phyloP scores from a whole-genome alignment of 768 basidiomycete species.

The Kwoniella europaea region DNA sequence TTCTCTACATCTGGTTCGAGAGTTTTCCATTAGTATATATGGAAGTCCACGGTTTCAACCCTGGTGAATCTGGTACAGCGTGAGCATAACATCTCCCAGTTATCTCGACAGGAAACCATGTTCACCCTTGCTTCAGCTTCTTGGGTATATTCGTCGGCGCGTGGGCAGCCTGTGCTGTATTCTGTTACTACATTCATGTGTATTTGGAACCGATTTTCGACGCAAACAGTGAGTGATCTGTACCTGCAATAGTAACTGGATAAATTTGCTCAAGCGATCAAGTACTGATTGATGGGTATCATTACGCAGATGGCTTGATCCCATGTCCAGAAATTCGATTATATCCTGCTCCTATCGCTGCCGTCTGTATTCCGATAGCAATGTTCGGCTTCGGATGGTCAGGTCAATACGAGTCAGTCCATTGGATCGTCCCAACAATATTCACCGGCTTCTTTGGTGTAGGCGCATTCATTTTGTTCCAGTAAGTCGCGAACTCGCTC shows the following conservation, averaged over 20 bases:
- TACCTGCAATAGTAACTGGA: background rate
- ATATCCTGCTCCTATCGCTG: constrained; percentile 20
- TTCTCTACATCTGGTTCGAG: constrained; percentile 25
- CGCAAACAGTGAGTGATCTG: constrained; percentile 10
- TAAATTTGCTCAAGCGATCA: background rate
- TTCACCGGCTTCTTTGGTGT: constrained; percentile 27
- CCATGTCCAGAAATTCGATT: constrained; percentile 25
- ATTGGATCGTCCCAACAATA: constrained; percentile 27
- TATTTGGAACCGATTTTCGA: constrained; percentile 30
- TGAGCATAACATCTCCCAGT: constrained; percentile 1
- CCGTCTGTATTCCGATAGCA: constrained; percentile 26
- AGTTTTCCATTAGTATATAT: constrained; percentile 18
- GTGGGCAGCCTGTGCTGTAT: constrained; percentile 20
- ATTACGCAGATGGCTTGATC: constrained; percentile 23
- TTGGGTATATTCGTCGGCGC: constrained; percentile 27
- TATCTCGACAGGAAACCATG: no score
- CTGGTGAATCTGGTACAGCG: constrained; percentile 20
- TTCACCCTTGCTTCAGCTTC: constrained; percentile 7
- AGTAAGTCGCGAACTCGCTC: background rate
- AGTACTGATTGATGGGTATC: background rate
- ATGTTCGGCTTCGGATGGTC: constrained; percentile 33
- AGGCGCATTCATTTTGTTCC: constrained; percentile 25
- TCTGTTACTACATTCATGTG: constrained; percentile 19
- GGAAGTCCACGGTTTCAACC: constrained; percentile 22
- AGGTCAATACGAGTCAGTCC: constrained; percentile 22